Base-by-base conservation (phyloP, 176 grass and related monocot species). In the Lolium rigidum region DNA sequence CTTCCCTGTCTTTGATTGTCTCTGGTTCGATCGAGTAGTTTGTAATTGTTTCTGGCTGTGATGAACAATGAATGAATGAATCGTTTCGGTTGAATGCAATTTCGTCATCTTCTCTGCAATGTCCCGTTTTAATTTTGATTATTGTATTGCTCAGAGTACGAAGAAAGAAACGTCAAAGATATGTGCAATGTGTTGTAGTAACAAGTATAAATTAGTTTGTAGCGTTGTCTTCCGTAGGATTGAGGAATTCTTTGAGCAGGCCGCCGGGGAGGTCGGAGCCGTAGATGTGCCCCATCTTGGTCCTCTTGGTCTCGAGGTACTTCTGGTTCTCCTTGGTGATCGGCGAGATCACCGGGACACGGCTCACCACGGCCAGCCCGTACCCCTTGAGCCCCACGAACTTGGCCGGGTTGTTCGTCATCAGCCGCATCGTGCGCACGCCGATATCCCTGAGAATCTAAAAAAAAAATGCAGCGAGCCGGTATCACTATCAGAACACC, bases 321-420 rank as follows among this genome's bases (percentile, higher is more conserved):
- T 38, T 98, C 82, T 94, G 81, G 88, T 99, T 99, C 84, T 99
- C 97, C 83, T 89, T 81, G 50, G 97, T 99, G 60, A 98, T 87
- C 39, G 97, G 94, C 13, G 90, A 95, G 6, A 98, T 92, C 24
- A 96, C 92, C 24, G 97, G 97, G 35, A 98, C 92, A 64, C 92
- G 88, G 37, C 94, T 92, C 55, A 98, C 93, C 10, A 96, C 90
- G 25, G 97, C 97, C 68, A 98, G 94, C 4, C 97, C 97, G 65
- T 95, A 96, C 37, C 97, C 92, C 63, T 95, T 98, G 47, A 98
- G 91, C 56, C 97, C 97, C 4, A 98, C 66, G 78, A 98, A 95
- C 78, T 98, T 98, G 55, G 96, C 93, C 4, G 92, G 96, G 56
- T 98, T 98, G 70, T 98, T 98, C 11, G 97, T 95, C 97, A 96